Evolutionary conservation across 176 grass and related monocot species (phyloP).

Genomic region (Luzula sylvatica): DNA sequence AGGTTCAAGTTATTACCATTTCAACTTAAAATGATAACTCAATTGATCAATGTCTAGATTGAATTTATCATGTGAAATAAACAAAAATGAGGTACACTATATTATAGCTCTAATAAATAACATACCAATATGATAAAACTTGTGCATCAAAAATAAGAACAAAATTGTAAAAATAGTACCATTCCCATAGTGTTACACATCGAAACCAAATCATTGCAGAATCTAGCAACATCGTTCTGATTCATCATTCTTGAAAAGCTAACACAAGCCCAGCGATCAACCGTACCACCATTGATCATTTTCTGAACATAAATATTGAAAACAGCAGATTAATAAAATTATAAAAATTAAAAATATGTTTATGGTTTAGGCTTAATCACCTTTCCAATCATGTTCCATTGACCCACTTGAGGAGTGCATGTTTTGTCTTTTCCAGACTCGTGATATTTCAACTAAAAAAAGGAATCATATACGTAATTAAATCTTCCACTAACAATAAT

Average conservation of each 20-base stretch:
- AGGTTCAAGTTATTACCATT: too few species aligned
- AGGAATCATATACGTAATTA: not conserved
- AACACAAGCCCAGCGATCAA: conserved; percentile 60
- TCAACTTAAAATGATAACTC: too few species aligned
- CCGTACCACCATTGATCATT: conserved; percentile 63
- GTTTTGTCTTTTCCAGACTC: conserved; percentile 51
- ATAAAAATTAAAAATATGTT: not conserved
- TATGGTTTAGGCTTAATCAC: conserved; percentile 4
- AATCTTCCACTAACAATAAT: not conserved
- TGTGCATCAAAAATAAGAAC: not conserved
- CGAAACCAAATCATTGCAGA: conserved; percentile 39
- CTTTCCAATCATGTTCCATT: conserved; percentile 92
- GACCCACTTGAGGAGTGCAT: conserved; percentile 47
- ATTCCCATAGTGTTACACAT: conserved; percentile 73
- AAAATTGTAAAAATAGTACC: conserved; percentile 20
- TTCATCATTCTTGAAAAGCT: conserved; percentile 34
- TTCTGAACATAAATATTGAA: conserved; percentile 36
- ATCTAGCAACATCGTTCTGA: conserved; percentile 34
- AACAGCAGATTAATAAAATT: too few species aligned
- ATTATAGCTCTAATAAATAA: not conserved
- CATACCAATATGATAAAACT: not conserved
- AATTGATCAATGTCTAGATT: too few species aligned
- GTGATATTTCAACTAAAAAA: conserved; percentile 69
- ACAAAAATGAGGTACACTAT: too few species aligned
- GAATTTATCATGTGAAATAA: too few species aligned